Evolutionary conservation across 2,329 filamentous ascomycete genomes (phyloP).

Genomic region (Claviceps quebecensis): DNA sequence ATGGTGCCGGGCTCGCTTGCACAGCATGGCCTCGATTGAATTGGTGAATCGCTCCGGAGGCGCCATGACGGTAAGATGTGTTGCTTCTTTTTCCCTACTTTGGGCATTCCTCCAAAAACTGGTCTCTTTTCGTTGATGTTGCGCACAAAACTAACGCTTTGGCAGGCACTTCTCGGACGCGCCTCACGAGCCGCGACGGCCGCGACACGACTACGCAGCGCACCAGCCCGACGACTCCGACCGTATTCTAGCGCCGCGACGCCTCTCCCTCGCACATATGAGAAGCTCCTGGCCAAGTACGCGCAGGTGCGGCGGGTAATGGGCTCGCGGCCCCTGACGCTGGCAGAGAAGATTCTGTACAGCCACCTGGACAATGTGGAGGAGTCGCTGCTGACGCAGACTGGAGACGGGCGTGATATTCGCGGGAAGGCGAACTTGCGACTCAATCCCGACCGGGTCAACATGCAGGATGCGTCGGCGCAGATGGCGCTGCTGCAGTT

Average conservation of each 20-base stretch:
- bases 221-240: conserved; percentile 11
- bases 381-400: conserved; percentile 71
- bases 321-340: conserved; percentile 54
- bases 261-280: conserved; percentile 56
- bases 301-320: conserved; percentile 62
- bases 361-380: conserved; percentile 83
- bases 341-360: conserved; percentile 97
- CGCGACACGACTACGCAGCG: conserved; percentile 2
- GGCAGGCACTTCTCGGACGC: conserved; percentile 23
- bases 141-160: too few species aligned
- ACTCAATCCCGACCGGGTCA: conserved; percentile 92
- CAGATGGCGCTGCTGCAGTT: conserved; percentile 98
- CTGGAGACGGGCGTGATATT: conserved; percentile 70
- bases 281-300: conserved; percentile 66
- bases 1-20: neutral
- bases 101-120: too few species aligned
- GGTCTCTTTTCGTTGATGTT: too few species aligned
- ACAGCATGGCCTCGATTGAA: conserved; percentile 36
- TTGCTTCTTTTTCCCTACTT: neutral
- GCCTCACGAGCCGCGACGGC: conserved; percentile 8
- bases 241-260: conserved; percentile 24
- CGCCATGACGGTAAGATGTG: conserved; percentile 28
- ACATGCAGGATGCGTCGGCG: conserved; percentile 97
- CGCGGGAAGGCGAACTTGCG: conserved; percentile 85
- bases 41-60: conserved; percentile 34